Evolutionary conservation across 192 early-diverging fungal genomes (phyloP).

Genomic region (Cladochytrium replicatum): DNA sequence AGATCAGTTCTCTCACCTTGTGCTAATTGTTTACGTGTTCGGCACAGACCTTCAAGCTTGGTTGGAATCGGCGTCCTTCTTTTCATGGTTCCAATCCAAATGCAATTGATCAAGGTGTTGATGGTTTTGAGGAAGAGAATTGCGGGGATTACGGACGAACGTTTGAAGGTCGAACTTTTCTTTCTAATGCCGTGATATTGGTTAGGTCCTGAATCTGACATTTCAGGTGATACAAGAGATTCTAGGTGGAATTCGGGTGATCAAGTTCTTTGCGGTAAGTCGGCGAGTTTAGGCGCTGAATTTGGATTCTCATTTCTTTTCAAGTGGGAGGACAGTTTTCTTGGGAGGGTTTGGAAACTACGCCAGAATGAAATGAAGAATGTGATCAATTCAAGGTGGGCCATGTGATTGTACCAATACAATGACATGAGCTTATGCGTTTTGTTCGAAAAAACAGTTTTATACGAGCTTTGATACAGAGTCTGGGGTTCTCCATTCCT

Average conservation of each 20-base stretch:
- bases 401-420: no score
- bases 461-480: constrained; percentile 27
- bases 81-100: constrained; percentile 29
- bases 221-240: constrained; percentile 59
- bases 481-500: constrained; percentile 36
- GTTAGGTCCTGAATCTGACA: no score
- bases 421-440: no score
- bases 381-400: constrained; percentile 22
- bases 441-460: no score
- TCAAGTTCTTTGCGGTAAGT: constrained; percentile 73
- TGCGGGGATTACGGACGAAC: constrained; percentile 58
- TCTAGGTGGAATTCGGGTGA: constrained; percentile 59
- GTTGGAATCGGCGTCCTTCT: constrained; percentile 37
- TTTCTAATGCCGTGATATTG: no score
- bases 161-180: no score
- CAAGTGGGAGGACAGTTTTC: constrained; percentile 61
- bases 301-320: no score
- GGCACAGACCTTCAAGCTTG: no score
- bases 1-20: no score
- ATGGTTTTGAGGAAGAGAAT: constrained; percentile 25
- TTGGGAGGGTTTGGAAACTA: constrained; percentile 49
- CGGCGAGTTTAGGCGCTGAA: no score
- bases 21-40: no score
- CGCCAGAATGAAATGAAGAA: constrained; percentile 29
- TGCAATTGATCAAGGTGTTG: constrained; percentile 24